Base-by-base conservation (phyloP, 2,329 filamentous ascomycete genomes). In the Fusarium continuum region DNA sequence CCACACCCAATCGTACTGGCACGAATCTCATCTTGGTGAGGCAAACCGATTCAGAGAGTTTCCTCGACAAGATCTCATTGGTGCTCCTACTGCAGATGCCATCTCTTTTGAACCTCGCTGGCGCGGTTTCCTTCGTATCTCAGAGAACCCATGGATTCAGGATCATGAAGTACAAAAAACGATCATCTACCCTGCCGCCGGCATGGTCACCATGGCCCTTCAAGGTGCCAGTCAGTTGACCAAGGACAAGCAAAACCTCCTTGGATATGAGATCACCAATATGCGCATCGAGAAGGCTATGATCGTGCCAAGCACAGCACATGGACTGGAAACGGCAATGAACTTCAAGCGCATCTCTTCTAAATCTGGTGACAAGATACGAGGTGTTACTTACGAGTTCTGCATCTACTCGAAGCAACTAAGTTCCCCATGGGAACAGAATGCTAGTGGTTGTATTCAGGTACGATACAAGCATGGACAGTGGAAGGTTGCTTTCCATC, bases 101-200 rank as follows among this genome's bases (percentile, higher is more conserved):
- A 76, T 75, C n/a, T 73, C 77, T 0, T 78, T 78, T 38, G 77
- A 82, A 54, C 79, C 80, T 9, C 74, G 77, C 6, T 85, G 82
- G 82, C 76, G 81, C 11, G 80, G 80, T 2, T 82, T 82, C 58
- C 74, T 84, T 29, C 79, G 81, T 9, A 52, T 81, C 7, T 74
- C 75, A 1, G 82, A 85, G 65, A 80, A 81, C 41, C 80, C 82
- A 1, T 85, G 83, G 83, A 74, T 85, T 8, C 72, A 75, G 44
- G 80, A 85, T 51, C 83, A 85, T 53, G 76, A 80, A 19, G 76
- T 85, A 8, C 80, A 83, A 53, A 80, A 79, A 59, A 79, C 79
- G 2, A 78, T 80, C 26, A 71, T 85, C 14, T 85, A 83, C 44
- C 83, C 83, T 3, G 82, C 80, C 4, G 76, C 82, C 2, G 82